Conservation (phyloP, 2,329 filamentous ascomycete genomes). For the Paecilomyces niveus region DNA sequence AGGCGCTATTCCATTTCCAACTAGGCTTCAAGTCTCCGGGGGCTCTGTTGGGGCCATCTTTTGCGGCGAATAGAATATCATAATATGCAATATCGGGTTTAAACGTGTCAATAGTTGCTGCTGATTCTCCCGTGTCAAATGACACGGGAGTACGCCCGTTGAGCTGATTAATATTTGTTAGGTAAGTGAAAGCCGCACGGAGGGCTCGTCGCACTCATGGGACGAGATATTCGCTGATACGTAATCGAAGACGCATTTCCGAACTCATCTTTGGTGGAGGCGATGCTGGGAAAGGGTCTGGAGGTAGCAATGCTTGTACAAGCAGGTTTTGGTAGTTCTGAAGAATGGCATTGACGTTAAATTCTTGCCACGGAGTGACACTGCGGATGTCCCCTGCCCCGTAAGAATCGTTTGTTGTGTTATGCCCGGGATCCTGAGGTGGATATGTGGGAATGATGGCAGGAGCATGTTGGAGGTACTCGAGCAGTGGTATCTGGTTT, state of each 20-base stretch:
- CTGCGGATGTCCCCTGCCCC: too few relatives aligned
- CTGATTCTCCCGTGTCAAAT: not conserved
- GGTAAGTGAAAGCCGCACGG: not conserved
- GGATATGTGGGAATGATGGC: too few relatives aligned
- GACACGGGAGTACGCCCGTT: not conserved
- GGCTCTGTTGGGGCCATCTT: not conserved
- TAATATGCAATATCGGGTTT: not conserved
- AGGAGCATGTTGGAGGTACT: too few relatives aligned
- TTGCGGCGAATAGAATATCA: too few relatives aligned
- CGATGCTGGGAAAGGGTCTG: not conserved
- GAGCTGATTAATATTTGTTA: not conserved
- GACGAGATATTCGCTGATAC: not conserved
- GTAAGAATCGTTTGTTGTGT: too few relatives aligned
- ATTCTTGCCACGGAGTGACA: too few relatives aligned
- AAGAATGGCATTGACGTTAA: too few relatives aligned
- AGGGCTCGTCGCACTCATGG: not conserved
- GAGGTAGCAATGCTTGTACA: not conserved
- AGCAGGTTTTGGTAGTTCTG: not conserved
- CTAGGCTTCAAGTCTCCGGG: slow-evolving; percentile 1
- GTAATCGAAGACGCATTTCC: not conserved
- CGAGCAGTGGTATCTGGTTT: too few relatives aligned
- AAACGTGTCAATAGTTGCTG: not conserved
- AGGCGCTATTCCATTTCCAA: not conserved
- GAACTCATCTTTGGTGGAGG: not conserved
- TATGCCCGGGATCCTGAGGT: too few relatives aligned